Evolutionary conservation across 805 yeast species (phyloP).

Genomic region (Groenewaldozyma salmanticensis): DNA sequence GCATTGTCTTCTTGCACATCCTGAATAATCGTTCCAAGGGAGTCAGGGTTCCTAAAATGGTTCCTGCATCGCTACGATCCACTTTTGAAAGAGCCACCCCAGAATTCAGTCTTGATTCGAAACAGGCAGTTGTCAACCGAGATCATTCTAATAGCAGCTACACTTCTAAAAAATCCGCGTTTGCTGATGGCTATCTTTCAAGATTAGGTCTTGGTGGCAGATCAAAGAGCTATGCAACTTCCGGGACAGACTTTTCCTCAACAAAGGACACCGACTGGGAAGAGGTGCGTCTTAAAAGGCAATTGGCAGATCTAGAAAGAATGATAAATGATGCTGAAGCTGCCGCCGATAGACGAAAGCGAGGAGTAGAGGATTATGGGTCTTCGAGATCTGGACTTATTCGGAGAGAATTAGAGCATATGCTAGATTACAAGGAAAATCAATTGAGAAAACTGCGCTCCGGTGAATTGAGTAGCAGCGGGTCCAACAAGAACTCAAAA

Average conservation of each 20-base stretch:
- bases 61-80: slow-evolving; percentile 87
- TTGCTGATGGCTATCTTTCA: slow-evolving; percentile 41
- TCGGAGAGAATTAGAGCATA: slow-evolving; percentile 66
- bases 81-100: slow-evolving; percentile 83
- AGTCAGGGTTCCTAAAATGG: slow-evolving; percentile 79
- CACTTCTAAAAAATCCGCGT: slow-evolving; percentile 20
- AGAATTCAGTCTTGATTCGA: slow-evolving; percentile 41
- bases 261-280: slow-evolving; percentile 74
- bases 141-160: slow-evolving; percentile 9
- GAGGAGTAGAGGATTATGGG: slow-evolving; percentile 25
- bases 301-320: slow-evolving; percentile 65
- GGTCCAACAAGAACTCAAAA: slow-evolving; percentile 11
- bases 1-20: slow-evolving; percentile 79
- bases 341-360: slow-evolving; percentile 33
- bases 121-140: slow-evolving; percentile 36
- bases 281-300: slow-evolving; percentile 71
- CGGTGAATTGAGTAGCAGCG: slow-evolving; percentile 16
- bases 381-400: slow-evolving; percentile 30
- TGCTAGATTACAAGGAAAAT: slow-evolving; percentile 66
- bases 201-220: slow-evolving; percentile 42
- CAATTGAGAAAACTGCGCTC: slow-evolving; percentile 37
- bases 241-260: slow-evolving; percentile 63
- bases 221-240: slow-evolving; percentile 25
- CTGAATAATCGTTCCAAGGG: slow-evolving; percentile 83
- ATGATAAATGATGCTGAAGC: slow-evolving; percentile 48